Conservation (phyloP, 2,329 filamentous ascomycete species). For the Penicillium hordei region DNA sequence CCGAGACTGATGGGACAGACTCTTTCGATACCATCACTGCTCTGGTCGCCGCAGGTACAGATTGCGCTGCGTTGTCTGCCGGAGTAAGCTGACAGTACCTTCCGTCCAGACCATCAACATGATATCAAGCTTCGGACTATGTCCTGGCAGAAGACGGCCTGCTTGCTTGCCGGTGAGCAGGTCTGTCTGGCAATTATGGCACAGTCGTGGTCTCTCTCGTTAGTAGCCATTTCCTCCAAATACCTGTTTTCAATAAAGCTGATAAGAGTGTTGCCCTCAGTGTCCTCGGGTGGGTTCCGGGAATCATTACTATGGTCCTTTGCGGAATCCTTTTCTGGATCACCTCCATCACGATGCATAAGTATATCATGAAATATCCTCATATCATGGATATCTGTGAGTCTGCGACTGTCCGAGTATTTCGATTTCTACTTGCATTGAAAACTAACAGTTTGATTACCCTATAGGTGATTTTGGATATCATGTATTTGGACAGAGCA, state of each 20-base stretch:
- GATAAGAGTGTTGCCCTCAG: not conserved
- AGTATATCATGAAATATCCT: slow-evolving; percentile 54
- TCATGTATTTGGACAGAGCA: slow-evolving; percentile 47
- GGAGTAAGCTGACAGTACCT: not conserved
- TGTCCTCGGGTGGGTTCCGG: slow-evolving; percentile 26
- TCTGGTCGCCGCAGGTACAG: slow-evolving; percentile 22
- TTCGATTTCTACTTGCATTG: no score
- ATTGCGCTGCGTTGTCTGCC: not conserved
- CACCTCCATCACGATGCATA: slow-evolving; percentile 54
- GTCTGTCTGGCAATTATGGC: slow-evolving; percentile 55
- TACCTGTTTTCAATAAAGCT: not conserved
- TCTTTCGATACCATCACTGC: slow-evolving; percentile 22
- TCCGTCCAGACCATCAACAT: slow-evolving; percentile 21
- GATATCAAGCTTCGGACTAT: slow-evolving; percentile 56
- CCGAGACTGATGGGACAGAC: slow-evolving; percentile 11
- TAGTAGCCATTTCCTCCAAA: slow-evolving; percentile 17
- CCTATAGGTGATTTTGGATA: slow-evolving; percentile 49
- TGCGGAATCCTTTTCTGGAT: slow-evolving; percentile 50
- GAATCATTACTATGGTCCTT: slow-evolving; percentile 42
- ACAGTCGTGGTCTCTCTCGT: slow-evolving; percentile 53
- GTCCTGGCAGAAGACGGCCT: slow-evolving; percentile 55
- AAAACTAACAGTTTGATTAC: not conserved
- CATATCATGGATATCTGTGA: slow-evolving; percentile 52
- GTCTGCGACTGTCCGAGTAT: slow-evolving; percentile 1
- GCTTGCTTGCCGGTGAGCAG: slow-evolving; percentile 50